Conservation (phyloP, 2,329 filamentous ascomycete genomes). For the Cadophora luteo-olivacea region DNA sequence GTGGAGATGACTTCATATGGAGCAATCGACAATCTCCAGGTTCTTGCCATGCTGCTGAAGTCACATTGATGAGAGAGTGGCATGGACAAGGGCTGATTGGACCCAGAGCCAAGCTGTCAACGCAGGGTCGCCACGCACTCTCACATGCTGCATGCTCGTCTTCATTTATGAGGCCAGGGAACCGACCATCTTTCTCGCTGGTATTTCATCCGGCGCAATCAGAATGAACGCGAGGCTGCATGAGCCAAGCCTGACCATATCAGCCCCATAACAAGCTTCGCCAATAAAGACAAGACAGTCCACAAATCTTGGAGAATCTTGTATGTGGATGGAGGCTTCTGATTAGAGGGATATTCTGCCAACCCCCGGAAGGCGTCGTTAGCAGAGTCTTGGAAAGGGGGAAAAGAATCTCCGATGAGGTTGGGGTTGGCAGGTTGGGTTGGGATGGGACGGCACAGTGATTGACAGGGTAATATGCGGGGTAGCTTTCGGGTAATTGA, state of each 20-base stretch:
- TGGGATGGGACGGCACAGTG: neutral
- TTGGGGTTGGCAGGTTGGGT: no score
- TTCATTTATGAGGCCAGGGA: neutral
- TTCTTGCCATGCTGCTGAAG: neutral
- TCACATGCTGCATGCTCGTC: neutral
- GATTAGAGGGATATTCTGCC: slow-evolving; percentile 19
- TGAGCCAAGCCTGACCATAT: slow-evolving; percentile 3
- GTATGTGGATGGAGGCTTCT: neutral
- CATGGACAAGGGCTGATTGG: neutral
- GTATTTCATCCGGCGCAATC: slow-evolving; percentile 6
- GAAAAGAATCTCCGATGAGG: slow-evolving; percentile 16
- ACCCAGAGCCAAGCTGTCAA: neutral
- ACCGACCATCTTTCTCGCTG: neutral
- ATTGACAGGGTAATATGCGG: slow-evolving; percentile 1
- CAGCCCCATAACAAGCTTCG: neutral
- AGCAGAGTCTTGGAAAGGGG: neutral
- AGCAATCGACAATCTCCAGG: slow-evolving; percentile 7
- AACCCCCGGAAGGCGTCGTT: neutral
- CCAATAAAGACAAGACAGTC: slow-evolving; percentile 13
- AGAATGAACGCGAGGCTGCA: slow-evolving; percentile 1
- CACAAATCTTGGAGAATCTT: slow-evolving; percentile 15
- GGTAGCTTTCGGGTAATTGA: slow-evolving; percentile 15
- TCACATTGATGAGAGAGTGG: neutral
- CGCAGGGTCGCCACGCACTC: neutral
- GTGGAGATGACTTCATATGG: slow-evolving; percentile 6